Evolutionary conservation across 2,329 filamentous ascomycete species (phyloP).

Genomic region (Tolypocladium tundrense): DNA sequence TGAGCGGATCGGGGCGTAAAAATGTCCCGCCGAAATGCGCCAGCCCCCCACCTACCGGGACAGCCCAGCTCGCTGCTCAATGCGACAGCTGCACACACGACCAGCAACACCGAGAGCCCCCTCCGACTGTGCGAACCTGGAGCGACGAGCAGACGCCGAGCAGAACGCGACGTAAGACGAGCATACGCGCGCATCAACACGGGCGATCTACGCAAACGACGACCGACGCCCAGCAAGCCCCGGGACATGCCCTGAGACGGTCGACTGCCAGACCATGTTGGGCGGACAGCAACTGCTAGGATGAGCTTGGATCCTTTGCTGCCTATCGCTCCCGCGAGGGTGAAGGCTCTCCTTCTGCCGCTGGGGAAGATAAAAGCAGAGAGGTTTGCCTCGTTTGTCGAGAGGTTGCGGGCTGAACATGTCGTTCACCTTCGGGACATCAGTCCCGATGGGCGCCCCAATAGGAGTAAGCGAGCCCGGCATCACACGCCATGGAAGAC

Average conservation of each 20-base stretch:
- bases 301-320: conserved; percentile 87
- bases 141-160: background rate
- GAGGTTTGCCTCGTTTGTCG: conserved; percentile 69
- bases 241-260: background rate
- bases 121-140: background rate
- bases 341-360: conserved; percentile 79
- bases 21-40: conserved; percentile 3
- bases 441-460: conserved; percentile 71
- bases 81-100: background rate
- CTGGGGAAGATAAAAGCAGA: conserved; percentile 76
- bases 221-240: background rate
- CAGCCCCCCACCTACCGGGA: background rate
- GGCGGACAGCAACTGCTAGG: conserved; percentile 36
- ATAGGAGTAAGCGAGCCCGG: conserved; percentile 55
- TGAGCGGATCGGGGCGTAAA: conserved; percentile 2
- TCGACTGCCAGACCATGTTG: conserved; percentile 17
- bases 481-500: background rate
- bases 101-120: background rate
- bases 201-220: background rate
- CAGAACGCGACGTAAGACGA: background rate
- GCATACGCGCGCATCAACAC: background rate
- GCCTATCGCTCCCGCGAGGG: conserved; percentile 82
- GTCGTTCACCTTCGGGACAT: conserved; percentile 79
- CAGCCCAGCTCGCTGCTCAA: background rate
- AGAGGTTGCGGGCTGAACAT: conserved; percentile 67